phyloP scores from a whole-genome alignment of 768 basidiomycete species.

The Leccinum variicolor region DNA sequence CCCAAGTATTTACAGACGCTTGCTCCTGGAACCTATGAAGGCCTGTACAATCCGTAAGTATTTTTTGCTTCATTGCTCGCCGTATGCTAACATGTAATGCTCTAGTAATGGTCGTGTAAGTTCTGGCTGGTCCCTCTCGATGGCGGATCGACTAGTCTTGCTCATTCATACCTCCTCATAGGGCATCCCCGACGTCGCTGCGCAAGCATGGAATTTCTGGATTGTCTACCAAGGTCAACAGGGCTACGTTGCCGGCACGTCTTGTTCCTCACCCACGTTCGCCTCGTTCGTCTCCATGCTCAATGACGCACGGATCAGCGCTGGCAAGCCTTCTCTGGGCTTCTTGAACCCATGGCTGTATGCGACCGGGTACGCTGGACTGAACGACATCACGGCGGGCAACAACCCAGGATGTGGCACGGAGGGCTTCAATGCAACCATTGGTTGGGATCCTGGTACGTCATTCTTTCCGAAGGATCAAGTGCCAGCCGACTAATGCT shows the following conservation, averaged over 20 bases:
- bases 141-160: not conserved
- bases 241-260: constrained; percentile 56
- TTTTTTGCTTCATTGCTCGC: not conserved
- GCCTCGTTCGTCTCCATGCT: constrained; percentile 61
- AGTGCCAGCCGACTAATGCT: not conserved
- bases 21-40: constrained; percentile 47
- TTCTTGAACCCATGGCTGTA: constrained; percentile 69
- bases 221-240: constrained; percentile 42
- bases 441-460: constrained; percentile 60
- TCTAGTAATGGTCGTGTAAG: constrained; percentile 54
- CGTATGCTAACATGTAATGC: not conserved
- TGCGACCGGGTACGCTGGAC: constrained; percentile 22
- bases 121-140: not conserved
- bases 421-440: constrained; percentile 55
- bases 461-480: not conserved
- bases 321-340: constrained; percentile 45
- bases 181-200: constrained; percentile 67
- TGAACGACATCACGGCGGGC: constrained; percentile 61
- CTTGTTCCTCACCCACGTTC: constrained; percentile 62
- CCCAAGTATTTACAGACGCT: constrained; percentile 42
- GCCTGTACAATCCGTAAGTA: constrained; percentile 57
- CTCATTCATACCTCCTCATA: not conserved
- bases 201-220: constrained; percentile 50
- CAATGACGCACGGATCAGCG: constrained; percentile 56
- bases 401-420: constrained; percentile 63